Percentiles rank a stretch among this genome's conserved stretches.
phyloP scores from a whole-genome alignment of 345 rosid genomes.

The Alliaria petiolata region DNA sequence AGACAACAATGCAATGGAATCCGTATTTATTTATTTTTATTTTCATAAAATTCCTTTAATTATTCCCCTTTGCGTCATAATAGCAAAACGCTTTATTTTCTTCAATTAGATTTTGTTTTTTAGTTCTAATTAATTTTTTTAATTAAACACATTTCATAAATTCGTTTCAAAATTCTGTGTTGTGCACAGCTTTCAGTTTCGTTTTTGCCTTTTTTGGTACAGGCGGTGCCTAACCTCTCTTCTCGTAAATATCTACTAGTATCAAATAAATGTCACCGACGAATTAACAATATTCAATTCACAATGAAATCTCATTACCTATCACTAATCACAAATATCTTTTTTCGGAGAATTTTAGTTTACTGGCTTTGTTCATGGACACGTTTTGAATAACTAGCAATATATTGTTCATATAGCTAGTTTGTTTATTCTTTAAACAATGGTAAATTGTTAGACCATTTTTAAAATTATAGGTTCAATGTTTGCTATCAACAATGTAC shows the following conservation, averaged over 20 bases:
- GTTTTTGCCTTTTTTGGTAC: neutral
- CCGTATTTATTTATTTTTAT: conserved; percentile 4
- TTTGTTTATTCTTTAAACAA: neutral
- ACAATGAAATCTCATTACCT: neutral
- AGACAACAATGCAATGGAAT: conserved; percentile 15
- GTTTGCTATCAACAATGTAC: neutral
- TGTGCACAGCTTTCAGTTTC: conserved; percentile 13
- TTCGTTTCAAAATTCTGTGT: neutral
- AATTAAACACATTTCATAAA: neutral
- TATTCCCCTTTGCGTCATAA: neutral
- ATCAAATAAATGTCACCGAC: conserved; percentile 14
- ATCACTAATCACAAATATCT: neutral
- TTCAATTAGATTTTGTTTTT: neutral
- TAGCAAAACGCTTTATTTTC: neutral
- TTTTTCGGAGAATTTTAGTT: neutral
- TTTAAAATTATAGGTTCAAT: neutral
- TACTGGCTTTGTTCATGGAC: neutral
- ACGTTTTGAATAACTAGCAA: too few species aligned
- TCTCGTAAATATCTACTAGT: conserved; percentile 16
- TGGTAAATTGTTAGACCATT: neutral
- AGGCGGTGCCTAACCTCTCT: conserved; percentile 23
- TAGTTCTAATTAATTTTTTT: neutral
- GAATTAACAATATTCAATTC: neutral
- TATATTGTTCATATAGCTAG: neutral
- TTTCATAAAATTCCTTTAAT: neutral